Conservation (phyloP, 2,329 filamentous ascomycete genomes). For the Aspergillus unguis region DNA sequence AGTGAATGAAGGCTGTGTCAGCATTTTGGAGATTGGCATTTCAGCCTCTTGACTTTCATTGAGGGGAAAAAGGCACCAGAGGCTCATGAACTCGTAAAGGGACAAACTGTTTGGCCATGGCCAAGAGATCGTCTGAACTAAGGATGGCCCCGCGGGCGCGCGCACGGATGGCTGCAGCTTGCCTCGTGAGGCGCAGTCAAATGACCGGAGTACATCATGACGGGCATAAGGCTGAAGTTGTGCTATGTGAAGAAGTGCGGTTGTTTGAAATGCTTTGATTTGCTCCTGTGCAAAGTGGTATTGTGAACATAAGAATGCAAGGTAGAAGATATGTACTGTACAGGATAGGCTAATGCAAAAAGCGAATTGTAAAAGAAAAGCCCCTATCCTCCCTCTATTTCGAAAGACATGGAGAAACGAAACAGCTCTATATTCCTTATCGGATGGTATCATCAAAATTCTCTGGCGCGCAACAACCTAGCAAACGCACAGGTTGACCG, state of each 20-base stretch:
- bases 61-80: background rate
- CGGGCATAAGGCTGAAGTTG: conserved; percentile 7
- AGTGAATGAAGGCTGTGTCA: conserved; percentile 3
- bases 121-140: conserved; percentile 9
- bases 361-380: conserved; percentile 10
- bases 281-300: background rate
- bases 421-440: conserved; percentile 16
- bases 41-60: conserved; percentile 8
- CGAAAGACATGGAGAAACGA: conserved; percentile 3
- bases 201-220: background rate
- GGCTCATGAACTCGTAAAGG: background rate
- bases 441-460: conserved; percentile 17
- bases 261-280: background rate
- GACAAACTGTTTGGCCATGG: conserved; percentile 1
- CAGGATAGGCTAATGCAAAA: conserved; percentile 10
- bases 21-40: conserved; percentile 4
- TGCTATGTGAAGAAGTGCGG: background rate
- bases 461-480: conserved; percentile 1
- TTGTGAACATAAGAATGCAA: background rate
- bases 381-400: conserved; percentile 1
- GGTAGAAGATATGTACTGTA: conserved; percentile 9
- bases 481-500: background rate
- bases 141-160: conserved; percentile 2
- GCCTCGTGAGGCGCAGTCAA: conserved; percentile 1
- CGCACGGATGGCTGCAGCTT: background rate